Evolutionary conservation across 176 grass and related monocot genomes (phyloP), one percentile per base, ranked within the genome.

Genomic region (Oryza rufipogon): DNA sequence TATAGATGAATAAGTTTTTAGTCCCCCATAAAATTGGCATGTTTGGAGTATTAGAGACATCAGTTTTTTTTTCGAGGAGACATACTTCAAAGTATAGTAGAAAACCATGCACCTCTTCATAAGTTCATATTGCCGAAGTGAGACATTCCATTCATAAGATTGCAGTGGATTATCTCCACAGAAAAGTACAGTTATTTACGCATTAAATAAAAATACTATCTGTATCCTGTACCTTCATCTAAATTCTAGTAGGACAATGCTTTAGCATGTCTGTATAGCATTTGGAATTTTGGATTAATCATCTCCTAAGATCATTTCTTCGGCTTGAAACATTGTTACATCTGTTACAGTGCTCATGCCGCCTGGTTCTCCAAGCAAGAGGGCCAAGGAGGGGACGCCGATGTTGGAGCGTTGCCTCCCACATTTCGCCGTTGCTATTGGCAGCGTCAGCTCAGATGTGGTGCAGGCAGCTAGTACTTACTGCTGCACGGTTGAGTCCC

Each of bases 381-480:
- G 60, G 13, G 4, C 11, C 61, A 9, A 19, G 15, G n/a, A 54
- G 25, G 14, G 47, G 15, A 54, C 26, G 15, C 60, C 2, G 42
- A 66, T 6, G 20, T 13, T 12, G 63, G 23, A 76, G 9, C 54
- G 14, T 68, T 28, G 8, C 46, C 32, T 42, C 6, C 52, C 32
- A 20, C 47, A 38, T 45, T 70, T 10, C 47, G 45, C 14, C 72
- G 23, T 65, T 65, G 13, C 72, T 28, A 32, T 41, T 20, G 19
- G 64, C 47, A 20, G 14, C 47, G 46, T 84, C 82, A 77, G 47
- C 51, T 76, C 64, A 76, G 73, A 68, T 13, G 44, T 64, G 46
- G 22, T 52, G 32, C 73, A 36, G 36, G 46, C 64, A 54, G 12
- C 61, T 58, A 7, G 52, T 19, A 47, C 44, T 25, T 54, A 33